Conservation (phyloP, 1,139 yeast genomes). For the Debaryomyces sp. region DNA sequence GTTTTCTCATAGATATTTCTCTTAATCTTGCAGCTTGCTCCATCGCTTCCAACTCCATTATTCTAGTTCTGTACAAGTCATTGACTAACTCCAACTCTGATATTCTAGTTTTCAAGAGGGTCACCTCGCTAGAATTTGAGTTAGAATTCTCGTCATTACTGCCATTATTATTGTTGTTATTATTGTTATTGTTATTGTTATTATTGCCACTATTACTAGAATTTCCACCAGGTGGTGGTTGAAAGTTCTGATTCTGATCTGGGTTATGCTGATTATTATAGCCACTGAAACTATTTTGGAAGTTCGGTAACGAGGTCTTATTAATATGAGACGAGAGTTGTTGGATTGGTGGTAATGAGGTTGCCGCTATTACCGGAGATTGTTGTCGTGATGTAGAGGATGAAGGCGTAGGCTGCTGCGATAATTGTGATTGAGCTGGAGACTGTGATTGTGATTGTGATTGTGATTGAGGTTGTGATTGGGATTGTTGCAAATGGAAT, state of each 20-base stretch:
- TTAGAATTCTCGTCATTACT: constrained; percentile 14
- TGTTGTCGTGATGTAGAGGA: constrained; percentile 22
- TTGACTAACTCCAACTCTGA: constrained; percentile 90
- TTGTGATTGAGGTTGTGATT: constrained; percentile 6
- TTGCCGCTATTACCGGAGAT: constrained; percentile 22
- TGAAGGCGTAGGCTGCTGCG: constrained; percentile 10
- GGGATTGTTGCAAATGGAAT: constrained; percentile 25
- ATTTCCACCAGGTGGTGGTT: constrained; percentile 11
- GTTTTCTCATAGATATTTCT: constrained; percentile 50
- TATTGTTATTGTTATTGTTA: constrained; percentile 16
- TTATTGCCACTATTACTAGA: constrained; percentile 15
- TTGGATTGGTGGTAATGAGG: constrained; percentile 42
- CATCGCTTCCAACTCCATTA: constrained; percentile 75
- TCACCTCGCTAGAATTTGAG: constrained; percentile 43
- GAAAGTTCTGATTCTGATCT: constrained; percentile 9
- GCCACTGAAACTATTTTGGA: constrained; percentile 22
- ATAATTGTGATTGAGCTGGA: constrained; percentile 8
- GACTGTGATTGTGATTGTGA: constrained; percentile 9
- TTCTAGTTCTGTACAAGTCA: constrained; percentile 80
- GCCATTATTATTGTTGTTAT: constrained; percentile 7
- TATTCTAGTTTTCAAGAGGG: constrained; percentile 69
- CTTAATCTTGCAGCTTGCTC: constrained; percentile 62
- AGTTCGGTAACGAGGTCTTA: constrained; percentile 29
- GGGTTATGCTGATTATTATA: constrained; percentile 11
- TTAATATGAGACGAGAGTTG: constrained; percentile 22